Evolutionary conservation across 805 yeast species (phyloP), one percentile per base, ranked within the genome.

Genomic region (Candida manassasensis): DNA sequence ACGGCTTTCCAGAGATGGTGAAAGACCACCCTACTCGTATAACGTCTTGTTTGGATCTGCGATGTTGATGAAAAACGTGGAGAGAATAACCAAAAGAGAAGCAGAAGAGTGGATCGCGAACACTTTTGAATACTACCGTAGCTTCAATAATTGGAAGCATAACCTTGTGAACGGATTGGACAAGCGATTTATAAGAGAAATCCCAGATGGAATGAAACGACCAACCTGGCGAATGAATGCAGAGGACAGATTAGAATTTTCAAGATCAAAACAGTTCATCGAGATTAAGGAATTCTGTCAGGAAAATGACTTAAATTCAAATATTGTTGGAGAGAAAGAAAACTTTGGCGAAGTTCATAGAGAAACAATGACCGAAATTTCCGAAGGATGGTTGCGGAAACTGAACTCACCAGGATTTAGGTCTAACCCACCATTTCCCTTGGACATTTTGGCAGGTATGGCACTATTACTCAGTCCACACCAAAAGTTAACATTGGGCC

Each of bases 21-120:
- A 29, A 7, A 17, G 32, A 29, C 32, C 32, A 9, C 17, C 19
- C 9, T 29, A 15, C 12, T 16, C 32, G n/a, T 29, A 29, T 12
- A 8, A 21, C 19, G 32, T 15, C 13, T 14, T 29, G 9, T 18
- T 29, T 29, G 22, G 32, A 5, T 11, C 19, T 8, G 21, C 32
- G 8, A 29, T 29, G 32, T 5, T 29, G 17, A 18, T n/a, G 4
- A 29, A 19, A 11, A 10, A 9, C 6, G 13, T 15, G 7, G 15
- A 29, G 7, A 5, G n/a, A 6, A n/a, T 29, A 4, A 19, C 6
- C 9, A 29, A 29, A 29, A 6, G n/a, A n/a, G 22, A 17, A 19
- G 19, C 19, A 6, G 14, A 18, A 5, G 21, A 17, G 6, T 29
- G 32, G 32, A 13, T 29, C 8, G 13, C 9, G 19, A 8, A 14